Percentiles rank a stretch among this genome's conserved stretches.
Conservation (phyloP, 2,329 filamentous ascomycete genomes). For the Monilinia aucupariae region DNA sequence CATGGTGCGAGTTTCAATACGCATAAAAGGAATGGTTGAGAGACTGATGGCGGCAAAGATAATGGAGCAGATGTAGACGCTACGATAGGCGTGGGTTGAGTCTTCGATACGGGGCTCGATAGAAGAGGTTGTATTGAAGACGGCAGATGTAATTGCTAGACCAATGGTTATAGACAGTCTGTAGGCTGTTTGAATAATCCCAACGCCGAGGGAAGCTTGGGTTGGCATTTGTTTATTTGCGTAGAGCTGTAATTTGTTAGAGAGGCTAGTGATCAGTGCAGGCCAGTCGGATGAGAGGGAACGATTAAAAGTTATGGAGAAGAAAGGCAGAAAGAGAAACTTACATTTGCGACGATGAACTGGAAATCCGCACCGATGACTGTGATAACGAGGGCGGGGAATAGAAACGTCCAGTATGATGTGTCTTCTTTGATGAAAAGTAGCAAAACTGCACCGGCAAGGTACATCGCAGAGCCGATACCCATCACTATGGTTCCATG, state of each 20-base stretch:
- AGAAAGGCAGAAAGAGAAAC: conserved; percentile 26
- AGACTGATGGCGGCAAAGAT: conserved; percentile 42
- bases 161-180: conserved; percentile 45
- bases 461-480: conserved; percentile 39
- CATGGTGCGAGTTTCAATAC: conserved; percentile 40
- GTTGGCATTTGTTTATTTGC: conserved; percentile 59
- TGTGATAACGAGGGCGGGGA: conserved; percentile 54
- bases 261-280: no score
- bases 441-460: conserved; percentile 45
- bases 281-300: background rate
- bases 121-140: conserved; percentile 37
- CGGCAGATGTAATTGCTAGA: conserved; percentile 56
- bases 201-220: conserved; percentile 59
- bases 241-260: conserved; percentile 49
- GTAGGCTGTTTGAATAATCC: conserved; percentile 62
- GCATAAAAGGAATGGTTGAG: conserved; percentile 47
- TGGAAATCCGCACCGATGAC: conserved; percentile 64
- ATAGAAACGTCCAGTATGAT: conserved; percentile 61
- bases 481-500: conserved; percentile 59
- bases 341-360: conserved; percentile 63
- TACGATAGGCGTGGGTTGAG: conserved; percentile 45
- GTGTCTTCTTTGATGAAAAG: conserved; percentile 50
- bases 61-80: conserved; percentile 46
- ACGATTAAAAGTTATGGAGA: background rate
- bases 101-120: conserved; percentile 35